Conservation (phyloP, 192 early-diverging fungal genomes). For the Physocladia obscura region DNA sequence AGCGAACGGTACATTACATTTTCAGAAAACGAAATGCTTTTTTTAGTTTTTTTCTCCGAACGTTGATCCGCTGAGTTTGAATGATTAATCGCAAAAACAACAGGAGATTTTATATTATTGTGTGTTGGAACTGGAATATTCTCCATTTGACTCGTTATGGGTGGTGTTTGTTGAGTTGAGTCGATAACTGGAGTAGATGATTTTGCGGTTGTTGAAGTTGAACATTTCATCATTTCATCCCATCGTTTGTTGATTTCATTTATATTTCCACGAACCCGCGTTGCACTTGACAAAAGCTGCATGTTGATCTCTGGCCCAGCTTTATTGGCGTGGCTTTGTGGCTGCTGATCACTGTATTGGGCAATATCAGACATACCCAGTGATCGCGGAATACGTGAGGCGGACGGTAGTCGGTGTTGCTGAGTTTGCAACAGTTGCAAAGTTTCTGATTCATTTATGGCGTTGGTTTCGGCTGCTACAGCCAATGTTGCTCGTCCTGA, state of each 20-base stretch:
- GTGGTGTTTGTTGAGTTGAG: background rate
- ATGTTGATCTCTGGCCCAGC: too few species aligned
- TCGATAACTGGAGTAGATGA: background rate
- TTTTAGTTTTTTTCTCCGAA: background rate
- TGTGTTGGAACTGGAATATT: background rate
- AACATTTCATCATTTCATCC: conserved; percentile 24
- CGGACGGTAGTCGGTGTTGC: background rate
- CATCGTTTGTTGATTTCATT: conserved; percentile 13
- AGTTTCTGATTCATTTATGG: background rate
- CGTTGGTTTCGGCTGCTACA: conserved; percentile 6
- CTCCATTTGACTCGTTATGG: background rate
- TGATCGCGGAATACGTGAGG: conserved; percentile 14
- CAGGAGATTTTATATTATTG: background rate
- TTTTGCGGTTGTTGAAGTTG: background rate
- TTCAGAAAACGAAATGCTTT: conserved; percentile 27
- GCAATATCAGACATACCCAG: conserved; percentile 7
- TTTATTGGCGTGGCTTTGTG: background rate
- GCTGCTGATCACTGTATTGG: background rate
- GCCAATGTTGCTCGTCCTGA: conserved; percentile 10
- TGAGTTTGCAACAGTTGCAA: background rate
- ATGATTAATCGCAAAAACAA: background rate
- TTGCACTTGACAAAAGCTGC: background rate
- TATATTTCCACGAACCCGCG: conserved; percentile 3
- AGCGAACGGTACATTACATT: conserved; percentile 27
- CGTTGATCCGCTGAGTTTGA: background rate